Base-by-base conservation (phyloP, 805 yeast genomes). In the Ogataea degrootiae region DNA sequence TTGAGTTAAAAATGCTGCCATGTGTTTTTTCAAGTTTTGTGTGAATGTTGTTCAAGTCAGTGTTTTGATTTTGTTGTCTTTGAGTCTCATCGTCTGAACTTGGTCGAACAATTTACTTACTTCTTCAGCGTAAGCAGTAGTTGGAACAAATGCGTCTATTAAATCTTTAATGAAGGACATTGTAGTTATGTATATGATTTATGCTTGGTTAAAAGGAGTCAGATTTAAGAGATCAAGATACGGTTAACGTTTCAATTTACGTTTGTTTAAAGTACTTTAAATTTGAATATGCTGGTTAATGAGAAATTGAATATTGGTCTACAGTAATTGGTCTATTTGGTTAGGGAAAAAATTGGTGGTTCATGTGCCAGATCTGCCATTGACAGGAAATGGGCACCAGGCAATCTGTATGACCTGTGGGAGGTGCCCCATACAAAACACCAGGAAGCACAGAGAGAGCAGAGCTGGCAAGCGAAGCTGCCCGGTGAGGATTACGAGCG, bases 91-190 rank as follows among this genome's bases (percentile, higher is more conserved):
- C n/a, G 17, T 22, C 23, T n/a, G 26, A 39, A 12, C n/a, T 15
- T 23, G 9, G 14, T n/a, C 15, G 21, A 17, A 7, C 19, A 23
- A 6, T 39, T 17, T 23, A 58, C 65, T 47, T 53, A 61, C 80
- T 68, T 78, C 83, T 61, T 87, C 96, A 61, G 96, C 97, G 72
- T 77, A 82, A 45, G 95, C 96, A 47, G 77, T 77, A 59, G 87
- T 77, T 66, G 96, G 96, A 57, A 80, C 72, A 56, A 87, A 75
- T 51, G 85, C 78, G 65, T 88, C 96, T 72, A 86, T 84, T 63
- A 89, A 72, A 70, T 88, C 96, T 66, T 74, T 77, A 61, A 81
- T 75, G 62, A 80, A 72, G 44, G 71, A 63, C 71, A 68, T 68
- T 39, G 38, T 51, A 26, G 37, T 23, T 19, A 41, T 31, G 36